A percentile compares a stretch with the other conserved stretches of the same genome.
These are phyloP conservation scores for Vanrija pseudolonga DNA, from an alignment of 1,284 basidiomycete genomes.

Conservation along the genomic window DNA sequence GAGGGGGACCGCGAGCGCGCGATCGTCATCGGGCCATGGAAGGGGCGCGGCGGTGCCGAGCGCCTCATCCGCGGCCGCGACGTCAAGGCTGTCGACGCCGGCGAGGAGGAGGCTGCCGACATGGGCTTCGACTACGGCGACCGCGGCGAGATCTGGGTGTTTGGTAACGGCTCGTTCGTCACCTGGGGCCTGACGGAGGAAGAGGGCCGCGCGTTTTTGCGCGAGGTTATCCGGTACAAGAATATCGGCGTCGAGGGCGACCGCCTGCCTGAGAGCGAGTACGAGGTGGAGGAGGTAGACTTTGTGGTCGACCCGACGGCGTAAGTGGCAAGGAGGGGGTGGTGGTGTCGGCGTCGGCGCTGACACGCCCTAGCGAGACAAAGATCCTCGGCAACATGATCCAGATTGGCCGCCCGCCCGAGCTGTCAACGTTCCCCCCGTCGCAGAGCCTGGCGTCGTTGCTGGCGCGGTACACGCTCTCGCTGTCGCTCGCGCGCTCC, in stretches of 20 bases:
- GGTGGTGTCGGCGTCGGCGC: background rate
- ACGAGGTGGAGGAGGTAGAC: conserved; percentile 83
- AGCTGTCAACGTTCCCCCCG: conserved; percentile 44
- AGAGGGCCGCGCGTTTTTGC: conserved; percentile 66
- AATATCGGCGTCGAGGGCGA: conserved; percentile 59
- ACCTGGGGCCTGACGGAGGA: conserved; percentile 81
- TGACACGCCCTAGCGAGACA: conserved; percentile 58
- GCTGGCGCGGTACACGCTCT: conserved; percentile 80
- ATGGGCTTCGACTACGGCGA: conserved; percentile 53
- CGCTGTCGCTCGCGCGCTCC: conserved; percentile 80
- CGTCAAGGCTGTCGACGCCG: conserved; percentile 24
- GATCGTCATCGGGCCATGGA: conserved; percentile 48
- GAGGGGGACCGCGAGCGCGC: conserved; percentile 45
- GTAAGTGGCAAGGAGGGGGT: conserved; percentile 55
- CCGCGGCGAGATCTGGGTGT: conserved; percentile 82
- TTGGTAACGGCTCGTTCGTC: conserved; percentile 77
- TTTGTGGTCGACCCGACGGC: conserved; percentile 83
- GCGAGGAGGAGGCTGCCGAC: conserved; percentile 48
- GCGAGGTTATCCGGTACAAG: conserved; percentile 58
- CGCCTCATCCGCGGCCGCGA: conserved; percentile 39
- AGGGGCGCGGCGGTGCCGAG: conserved; percentile 43
- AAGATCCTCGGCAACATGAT: conserved; percentile 83
- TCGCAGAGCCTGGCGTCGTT: conserved; percentile 54
- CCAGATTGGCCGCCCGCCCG: conserved; percentile 69
- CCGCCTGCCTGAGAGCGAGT: conserved; percentile 56